Evolutionary conservation across 129 eudicot species (phyloP).

Genomic region (Heracleum sosnowskyi): DNA sequence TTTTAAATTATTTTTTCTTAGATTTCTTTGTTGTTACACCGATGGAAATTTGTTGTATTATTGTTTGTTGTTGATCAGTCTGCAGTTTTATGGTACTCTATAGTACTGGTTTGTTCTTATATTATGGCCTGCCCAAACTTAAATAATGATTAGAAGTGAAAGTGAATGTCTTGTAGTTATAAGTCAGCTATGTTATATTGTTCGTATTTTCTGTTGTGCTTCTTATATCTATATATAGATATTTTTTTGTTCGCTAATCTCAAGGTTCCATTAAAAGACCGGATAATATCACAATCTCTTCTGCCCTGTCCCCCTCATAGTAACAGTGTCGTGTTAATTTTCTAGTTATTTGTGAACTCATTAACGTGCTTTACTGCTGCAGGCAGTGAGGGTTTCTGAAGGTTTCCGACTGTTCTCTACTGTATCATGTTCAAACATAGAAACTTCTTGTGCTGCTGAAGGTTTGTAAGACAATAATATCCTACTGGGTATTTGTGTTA

Average conservation of each 20-base stretch:
- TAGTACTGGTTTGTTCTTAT: not conserved
- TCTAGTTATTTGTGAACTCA: not conserved
- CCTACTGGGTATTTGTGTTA: not conserved
- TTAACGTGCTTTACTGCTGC: slow-evolving; percentile 20
- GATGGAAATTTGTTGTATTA: not conserved
- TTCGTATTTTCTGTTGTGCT: not conserved
- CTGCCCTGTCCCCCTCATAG: not conserved
- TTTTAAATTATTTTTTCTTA: not conserved
- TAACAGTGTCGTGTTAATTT: not conserved
- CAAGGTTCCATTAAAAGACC: not conserved
- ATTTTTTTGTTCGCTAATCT: not conserved
- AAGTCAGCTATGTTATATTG: not conserved
- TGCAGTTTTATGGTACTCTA: not conserved
- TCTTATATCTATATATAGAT: not conserved
- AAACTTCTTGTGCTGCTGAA: slow-evolving; percentile 36
- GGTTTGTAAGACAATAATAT: slow-evolving; percentile 35
- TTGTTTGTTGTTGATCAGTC: not conserved
- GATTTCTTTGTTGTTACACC: not conserved
- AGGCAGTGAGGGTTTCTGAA: slow-evolving; percentile 69
- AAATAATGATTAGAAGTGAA: not conserved
- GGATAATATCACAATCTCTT: not conserved
- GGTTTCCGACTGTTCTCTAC: slow-evolving; percentile 87
- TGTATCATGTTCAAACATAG: slow-evolving; percentile 57
- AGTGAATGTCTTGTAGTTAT: not conserved
- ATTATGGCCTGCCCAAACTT: not conserved